Conservation (phyloP, 2,329 filamentous ascomycete species). For the Chrysosporium keratinophilum region DNA sequence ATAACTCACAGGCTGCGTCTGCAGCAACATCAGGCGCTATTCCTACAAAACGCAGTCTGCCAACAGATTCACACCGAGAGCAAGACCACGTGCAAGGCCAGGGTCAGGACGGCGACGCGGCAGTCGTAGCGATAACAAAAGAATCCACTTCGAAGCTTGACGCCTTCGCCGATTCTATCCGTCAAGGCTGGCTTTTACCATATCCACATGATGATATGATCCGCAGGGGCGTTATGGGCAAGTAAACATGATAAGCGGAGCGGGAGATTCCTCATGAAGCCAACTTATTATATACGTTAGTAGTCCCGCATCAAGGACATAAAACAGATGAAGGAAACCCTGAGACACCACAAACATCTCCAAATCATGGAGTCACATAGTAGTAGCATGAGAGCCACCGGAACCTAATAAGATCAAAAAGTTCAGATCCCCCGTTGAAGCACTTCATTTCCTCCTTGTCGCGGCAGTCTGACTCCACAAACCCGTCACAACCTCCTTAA, state of each 20-base stretch:
- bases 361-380: too few relatives aligned
- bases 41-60: constrained; percentile 7
- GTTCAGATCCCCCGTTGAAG: neutral
- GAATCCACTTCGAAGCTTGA: constrained; percentile 30
- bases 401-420: neutral
- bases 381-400: neutral
- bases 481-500: constrained; percentile 49
- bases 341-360: too few relatives aligned
- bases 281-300: too few relatives aligned
- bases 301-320: too few relatives aligned
- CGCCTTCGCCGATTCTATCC: constrained; percentile 32
- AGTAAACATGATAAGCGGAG: too few relatives aligned
- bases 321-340: too few relatives aligned
- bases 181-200: constrained; percentile 34
- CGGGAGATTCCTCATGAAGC: too few relatives aligned
- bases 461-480: constrained; percentile 40
- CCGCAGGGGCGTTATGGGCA: constrained; percentile 38
- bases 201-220: constrained; percentile 39
- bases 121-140: neutral
- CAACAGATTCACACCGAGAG: neutral
- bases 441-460: constrained; percentile 16
- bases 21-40: constrained; percentile 30
- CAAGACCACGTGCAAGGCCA: constrained; percentile 4
- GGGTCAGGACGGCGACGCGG: neutral
- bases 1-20: constrained; percentile 36